phyloP scores from a whole-genome alignment of 495 filamentous ascomycete species.

The Amniculicola lignicola region DNA sequence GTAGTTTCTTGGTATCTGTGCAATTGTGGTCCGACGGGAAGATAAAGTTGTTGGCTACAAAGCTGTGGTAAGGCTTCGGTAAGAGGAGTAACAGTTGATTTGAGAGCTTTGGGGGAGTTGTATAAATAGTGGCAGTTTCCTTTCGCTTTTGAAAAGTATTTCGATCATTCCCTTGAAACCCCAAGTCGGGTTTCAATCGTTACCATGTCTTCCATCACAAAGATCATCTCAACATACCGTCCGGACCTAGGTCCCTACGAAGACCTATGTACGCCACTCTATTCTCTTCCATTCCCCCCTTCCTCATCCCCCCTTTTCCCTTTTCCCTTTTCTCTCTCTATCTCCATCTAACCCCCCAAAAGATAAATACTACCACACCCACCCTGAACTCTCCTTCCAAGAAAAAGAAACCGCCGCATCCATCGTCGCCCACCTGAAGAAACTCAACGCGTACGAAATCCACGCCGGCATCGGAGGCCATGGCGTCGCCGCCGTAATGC shows the following conservation, averaged over 20 bases:
- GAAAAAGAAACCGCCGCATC: constrained; percentile 19
- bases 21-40: too few relatives aligned
- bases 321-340: too few relatives aligned
- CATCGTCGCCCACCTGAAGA: constrained; percentile 8
- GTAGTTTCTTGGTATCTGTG: too few relatives aligned
- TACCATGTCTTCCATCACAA: constrained; percentile 15
- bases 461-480: constrained; percentile 14
- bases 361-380: constrained; percentile 25
- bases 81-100: too few relatives aligned
- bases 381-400: constrained; percentile 26
- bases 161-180: too few relatives aligned
- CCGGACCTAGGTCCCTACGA: constrained; percentile 17
- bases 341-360: not conserved
- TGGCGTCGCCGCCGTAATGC: constrained; percentile 49
- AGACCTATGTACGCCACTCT: constrained; percentile 7
- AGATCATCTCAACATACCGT: constrained; percentile 12
- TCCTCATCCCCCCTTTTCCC: too few relatives aligned
- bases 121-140: not conserved
- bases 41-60: too few relatives aligned
- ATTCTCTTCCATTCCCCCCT: not conserved
- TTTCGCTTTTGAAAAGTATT: not conserved
- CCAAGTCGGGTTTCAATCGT: too few relatives aligned
- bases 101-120: too few relatives aligned
- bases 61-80: too few relatives aligned
- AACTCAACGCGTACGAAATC: constrained; percentile 12